Conservation (phyloP, 768 basidiomycete species). For the Tulasnella sp. region DNA sequence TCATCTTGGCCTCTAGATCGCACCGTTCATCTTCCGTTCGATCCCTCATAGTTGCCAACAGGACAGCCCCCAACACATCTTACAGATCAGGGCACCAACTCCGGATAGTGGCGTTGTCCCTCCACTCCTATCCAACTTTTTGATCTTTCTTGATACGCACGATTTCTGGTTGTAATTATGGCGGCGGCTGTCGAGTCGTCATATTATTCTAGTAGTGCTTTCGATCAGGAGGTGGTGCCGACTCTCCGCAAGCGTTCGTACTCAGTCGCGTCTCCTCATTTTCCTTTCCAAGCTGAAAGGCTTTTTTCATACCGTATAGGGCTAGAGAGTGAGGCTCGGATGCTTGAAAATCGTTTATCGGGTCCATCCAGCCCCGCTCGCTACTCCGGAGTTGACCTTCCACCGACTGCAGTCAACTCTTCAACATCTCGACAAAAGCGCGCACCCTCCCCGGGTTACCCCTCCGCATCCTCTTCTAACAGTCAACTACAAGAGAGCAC, state of each 20-base stretch:
- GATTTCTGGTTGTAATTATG: neutral
- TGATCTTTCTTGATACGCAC: neutral
- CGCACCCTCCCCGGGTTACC: constrained; percentile 9
- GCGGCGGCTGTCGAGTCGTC: constrained; percentile 4
- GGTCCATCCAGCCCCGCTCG: too few relatives aligned
- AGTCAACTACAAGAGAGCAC: constrained; percentile 19
- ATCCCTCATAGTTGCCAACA: too few relatives aligned
- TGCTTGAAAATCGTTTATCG: constrained; percentile 61
- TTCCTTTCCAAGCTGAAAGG: constrained; percentile 7
- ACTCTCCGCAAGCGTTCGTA: constrained; percentile 63
- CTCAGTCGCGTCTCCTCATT: constrained; percentile 7
- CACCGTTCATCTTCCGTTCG: too few relatives aligned
- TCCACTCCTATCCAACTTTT: neutral
- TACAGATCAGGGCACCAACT: too few relatives aligned
- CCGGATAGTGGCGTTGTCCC: neutral
- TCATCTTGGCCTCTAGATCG: too few relatives aligned
- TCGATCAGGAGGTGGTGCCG: constrained; percentile 79
- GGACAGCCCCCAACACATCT: too few relatives aligned
- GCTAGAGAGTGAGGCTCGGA: constrained; percentile 67
- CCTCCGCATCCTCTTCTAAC: constrained; percentile 17
- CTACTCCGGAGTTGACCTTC: too few relatives aligned
- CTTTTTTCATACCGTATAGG: constrained; percentile 34
- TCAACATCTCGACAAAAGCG: constrained; percentile 47
- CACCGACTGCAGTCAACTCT: constrained; percentile 45
- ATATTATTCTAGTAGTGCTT: constrained; percentile 27